Base-by-base conservation (phyloP, 495 filamentous ascomycete species). In the Chaetomium cochliodes region DNA sequence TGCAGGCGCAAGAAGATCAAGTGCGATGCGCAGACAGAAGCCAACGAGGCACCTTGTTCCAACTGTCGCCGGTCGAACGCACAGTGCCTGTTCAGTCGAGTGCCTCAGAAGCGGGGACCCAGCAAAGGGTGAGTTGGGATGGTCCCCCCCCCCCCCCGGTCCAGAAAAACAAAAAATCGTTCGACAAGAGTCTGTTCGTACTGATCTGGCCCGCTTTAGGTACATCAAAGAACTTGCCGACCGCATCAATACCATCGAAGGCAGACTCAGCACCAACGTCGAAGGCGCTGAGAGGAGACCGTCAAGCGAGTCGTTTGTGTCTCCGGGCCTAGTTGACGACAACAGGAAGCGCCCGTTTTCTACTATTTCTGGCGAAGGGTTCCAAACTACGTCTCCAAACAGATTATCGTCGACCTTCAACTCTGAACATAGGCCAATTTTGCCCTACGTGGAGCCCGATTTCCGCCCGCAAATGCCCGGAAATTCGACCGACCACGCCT, bases 141-240 rank as follows among this genome's bases (percentile, higher is more conserved):
- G n/a, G n/a, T n/a, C n/a, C n/a, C n/a, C n/a, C n/a, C n/a, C n/a
- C n/a, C n/a, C n/a, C n/a, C n/a, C n/a, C n/a, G n/a, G n/a, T n/a
- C n/a, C n/a, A n/a, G n/a, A n/a, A n/a, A n/a, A n/a, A n/a, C n/a
- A n/a, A n/a, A n/a, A n/a, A n/a, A n/a, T n/a, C n/a, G n/a, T n/a
- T n/a, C n/a, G n/a, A 0, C 5, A 53, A 51, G 13, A 50, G 50
- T 55, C 11, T n/a, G 18, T 7, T 7, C 33, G 33, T 37, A 37
- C 76, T 70, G 57, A 69, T n/a, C n/a, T n/a, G n/a, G n/a, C 42
- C 23, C 16, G 25, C n/a, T 16, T 15, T 51, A 93, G 90, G 0
- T 98, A 98, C 70, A 98, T 98, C 73, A 97, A 97, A 73, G 93
- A 98, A 72, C 83, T 98, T 2, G 92, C 93, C 39, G 93, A 97